These are phyloP conservation scores for Byssochlamys sp. DNA, from an alignment of 2,329 filamentous ascomycete genomes.

Conservation along the genomic window DNA sequence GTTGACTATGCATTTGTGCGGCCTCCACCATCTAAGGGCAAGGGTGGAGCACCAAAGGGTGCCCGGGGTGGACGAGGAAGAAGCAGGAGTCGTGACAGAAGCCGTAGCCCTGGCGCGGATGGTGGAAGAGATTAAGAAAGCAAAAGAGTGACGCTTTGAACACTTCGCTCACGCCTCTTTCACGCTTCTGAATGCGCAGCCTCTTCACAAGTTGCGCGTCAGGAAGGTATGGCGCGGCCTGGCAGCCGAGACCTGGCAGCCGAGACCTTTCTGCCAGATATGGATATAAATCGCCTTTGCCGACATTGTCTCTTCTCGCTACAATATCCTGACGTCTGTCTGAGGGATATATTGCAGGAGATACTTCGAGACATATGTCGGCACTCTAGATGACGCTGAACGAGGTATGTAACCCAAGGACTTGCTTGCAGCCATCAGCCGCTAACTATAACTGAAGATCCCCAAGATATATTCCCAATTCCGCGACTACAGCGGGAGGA, in stretches of 20 bases:
- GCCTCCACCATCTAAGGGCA: constrained; percentile 43
- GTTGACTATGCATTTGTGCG: constrained; percentile 60
- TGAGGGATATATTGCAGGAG: background rate
- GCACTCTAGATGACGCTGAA: background rate
- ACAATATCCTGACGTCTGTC: background rate
- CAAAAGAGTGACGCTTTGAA: background rate
- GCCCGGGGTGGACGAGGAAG: constrained; percentile 30
- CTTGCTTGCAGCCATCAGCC: background rate
- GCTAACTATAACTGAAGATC: background rate
- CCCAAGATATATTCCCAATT: background rate
- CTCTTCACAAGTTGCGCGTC: background rate
- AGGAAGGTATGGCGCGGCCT: background rate
- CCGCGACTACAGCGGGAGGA: background rate
- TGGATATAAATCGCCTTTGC: constrained; percentile 8
- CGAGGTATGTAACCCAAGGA: background rate
- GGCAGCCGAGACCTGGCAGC: background rate
- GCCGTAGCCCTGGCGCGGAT: constrained; percentile 35
- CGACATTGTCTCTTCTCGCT: constrained; percentile 11
- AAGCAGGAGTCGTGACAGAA: constrained; percentile 37
- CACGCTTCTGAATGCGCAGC: background rate
- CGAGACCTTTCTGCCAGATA: background rate
- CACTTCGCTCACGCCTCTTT: background rate
- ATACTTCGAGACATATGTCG: constrained; percentile 1
- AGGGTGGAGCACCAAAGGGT: constrained; percentile 34
- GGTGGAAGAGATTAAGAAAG: constrained; percentile 23